Base-by-base conservation (phyloP, 495 filamentous ascomycete species). In the Bathelium albidoporum region DNA sequence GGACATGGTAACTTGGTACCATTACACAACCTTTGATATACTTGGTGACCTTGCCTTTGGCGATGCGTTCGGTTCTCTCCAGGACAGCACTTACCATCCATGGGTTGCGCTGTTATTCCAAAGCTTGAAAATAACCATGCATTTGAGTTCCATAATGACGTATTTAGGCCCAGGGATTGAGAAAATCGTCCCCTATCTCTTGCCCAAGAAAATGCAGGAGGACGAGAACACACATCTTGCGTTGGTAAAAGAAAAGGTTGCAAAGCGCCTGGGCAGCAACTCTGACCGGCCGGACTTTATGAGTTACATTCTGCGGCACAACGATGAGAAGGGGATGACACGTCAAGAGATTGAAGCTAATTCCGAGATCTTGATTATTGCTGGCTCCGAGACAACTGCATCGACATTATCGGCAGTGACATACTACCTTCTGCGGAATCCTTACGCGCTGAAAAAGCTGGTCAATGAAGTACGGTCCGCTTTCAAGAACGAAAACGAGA, bases 401-500 rank as follows among this genome's bases (percentile, higher is more conserved):
- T 80, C 76, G 0, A 39, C 72, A 0, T 67, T 83, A 0, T 73
- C 75, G 1, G 76, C 72, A 1, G 62, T 66, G 1, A 75, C 75
- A 0, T 79, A 73, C 55, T 73, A 71, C 31, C 59, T 82, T 0
- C 66, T 78, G 0, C 73, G 64, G 0, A 73, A 73, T 34, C 74
- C 76, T 0, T 22, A 43, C 0, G 64, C 62, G 0, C 59, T 74
- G 36, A 62, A 73, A n/a, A 80, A 75, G 58, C 70, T 87, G 0
- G 71, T 70, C 12, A 63, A 73, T 0, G 85, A 88, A 63, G 77
- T 87, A 32, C 79, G 85, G 5, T 69, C 68, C 1, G 63, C 74
- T 1, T 88, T 85, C 70, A 71, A 68, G 5, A 74, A 59, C 36
- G 75, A 74, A n/a, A 74, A 77, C 0, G 81, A 86, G 1, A 87